Evolutionary conservation across 352 stramenopile species (phyloP), one percentile per base, ranked within the genome.

Genomic region (Phytophthora ramorum): DNA sequence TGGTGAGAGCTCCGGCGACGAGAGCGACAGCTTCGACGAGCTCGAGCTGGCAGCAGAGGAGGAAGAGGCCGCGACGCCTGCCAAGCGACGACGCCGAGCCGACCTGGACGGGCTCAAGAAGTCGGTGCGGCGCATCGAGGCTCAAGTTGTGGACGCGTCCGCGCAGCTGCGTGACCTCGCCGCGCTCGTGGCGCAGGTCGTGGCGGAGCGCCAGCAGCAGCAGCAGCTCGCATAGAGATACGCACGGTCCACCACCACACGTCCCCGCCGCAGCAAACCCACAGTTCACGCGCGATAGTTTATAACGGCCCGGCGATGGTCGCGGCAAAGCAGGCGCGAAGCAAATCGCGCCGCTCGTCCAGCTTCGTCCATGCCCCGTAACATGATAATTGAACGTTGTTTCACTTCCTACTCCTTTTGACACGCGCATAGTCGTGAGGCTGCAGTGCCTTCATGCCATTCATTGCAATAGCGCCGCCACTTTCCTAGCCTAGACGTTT

Each of bases 131-230:
- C 58, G 30, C 19, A 73, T 90, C 46, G 71, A 86, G 40, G 69
- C 51, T 34, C 71, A 88, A 44, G 78, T 90, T 16, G 61, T 73
- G 10, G 63, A 72, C 24, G 77, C 79, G n/a, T 69, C 76, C 2
- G 60, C 70, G 16, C 76, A 78, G 45, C 63, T 90, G 44, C 69
- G 51, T 22, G 81, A 85, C 16, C 69, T 90, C 19, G 71, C 75
- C 22, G 67, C 70, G 22, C 68, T 90, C 20, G 67, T 90, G 54
- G 52, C 64, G 19, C 60, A 73, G 24, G 70, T 79, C 46, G 69
- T 76, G 16, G 75, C 69, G 9, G 75, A 65, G 40, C 75, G 63
- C 44, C 73, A 85, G 58, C 62, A 54, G 20, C 54, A 56, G 32
- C 43, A 55, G n/a, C 28, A 48, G n/a, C 35, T 30, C 9, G 43